A percentile compares a stretch with the other conserved stretches of the same genome.
Evolutionary conservation across 2,329 filamentous ascomycete genomes (phyloP).

Genomic region (Chaetomium sp.): DNA sequence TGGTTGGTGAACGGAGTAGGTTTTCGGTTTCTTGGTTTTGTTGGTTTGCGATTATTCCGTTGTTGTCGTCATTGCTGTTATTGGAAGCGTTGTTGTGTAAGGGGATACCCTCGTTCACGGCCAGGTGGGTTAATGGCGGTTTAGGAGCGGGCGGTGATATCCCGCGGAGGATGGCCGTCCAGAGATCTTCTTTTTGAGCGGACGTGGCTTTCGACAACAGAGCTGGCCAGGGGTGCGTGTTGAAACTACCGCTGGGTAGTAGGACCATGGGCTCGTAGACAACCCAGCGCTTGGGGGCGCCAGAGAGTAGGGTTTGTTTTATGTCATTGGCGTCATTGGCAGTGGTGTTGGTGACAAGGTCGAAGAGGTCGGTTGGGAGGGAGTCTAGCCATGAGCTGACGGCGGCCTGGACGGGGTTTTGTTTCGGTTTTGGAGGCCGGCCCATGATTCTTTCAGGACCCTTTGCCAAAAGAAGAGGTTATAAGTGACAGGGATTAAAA

Average conservation of each 20-base stretch:
- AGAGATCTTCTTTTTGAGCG: conserved; percentile 34
- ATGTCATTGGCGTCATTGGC: not conserved
- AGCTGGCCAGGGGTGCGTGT: conserved; percentile 33
- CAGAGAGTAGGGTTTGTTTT: conserved; percentile 29
- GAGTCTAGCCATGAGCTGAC: conserved; percentile 2
- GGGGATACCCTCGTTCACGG: conserved; percentile 57
- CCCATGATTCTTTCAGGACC: not conserved
- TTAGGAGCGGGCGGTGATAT: conserved; percentile 36
- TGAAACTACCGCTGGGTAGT: conserved; percentile 54
- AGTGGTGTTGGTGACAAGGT: conserved; percentile 3
- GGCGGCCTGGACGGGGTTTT: conserved; percentile 3
- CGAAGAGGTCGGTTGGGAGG: conserved; percentile 1
- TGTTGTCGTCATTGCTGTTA: conserved; percentile 4
- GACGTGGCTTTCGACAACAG: conserved; percentile 28
- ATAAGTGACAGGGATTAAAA: not conserved
- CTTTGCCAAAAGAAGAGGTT: not conserved
- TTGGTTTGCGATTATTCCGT: conserved; percentile 1
- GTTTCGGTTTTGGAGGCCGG: not conserved
- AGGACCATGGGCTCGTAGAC: conserved; percentile 56
- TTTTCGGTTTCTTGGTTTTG: conserved; percentile 39
- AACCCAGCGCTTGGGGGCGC: conserved; percentile 52
- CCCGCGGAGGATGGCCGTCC: conserved; percentile 41
- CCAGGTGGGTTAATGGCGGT: conserved; percentile 47
- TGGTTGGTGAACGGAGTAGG: conserved; percentile 63
- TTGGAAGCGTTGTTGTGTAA: conserved; percentile 27